Conservation (phyloP, 805 yeast genomes). For the Metschnikowia similis region DNA sequence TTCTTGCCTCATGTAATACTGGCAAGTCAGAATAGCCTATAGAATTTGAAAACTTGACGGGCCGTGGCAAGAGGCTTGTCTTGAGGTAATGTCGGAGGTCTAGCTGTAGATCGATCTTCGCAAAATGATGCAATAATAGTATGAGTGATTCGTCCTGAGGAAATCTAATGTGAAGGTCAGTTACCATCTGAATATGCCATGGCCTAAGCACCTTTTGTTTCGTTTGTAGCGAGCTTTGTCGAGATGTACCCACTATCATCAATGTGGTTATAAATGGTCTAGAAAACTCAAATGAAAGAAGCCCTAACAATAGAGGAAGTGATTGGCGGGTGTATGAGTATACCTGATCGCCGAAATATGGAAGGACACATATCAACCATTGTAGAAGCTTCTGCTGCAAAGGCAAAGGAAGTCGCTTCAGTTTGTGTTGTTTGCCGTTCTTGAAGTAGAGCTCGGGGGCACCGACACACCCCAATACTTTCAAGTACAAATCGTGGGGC, state of each 20-base stretch:
- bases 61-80: not conserved
- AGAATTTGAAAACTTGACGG: not conserved
- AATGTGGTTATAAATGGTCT: conserved; percentile 14
- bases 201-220: conserved; percentile 4
- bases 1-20: not conserved
- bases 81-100: conserved; percentile 3
- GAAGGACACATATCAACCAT: conserved; percentile 15
- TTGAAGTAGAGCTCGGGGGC: conserved; percentile 17
- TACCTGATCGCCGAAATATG: conserved; percentile 9
- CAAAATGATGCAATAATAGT: conserved; percentile 6
- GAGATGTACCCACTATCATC: conserved; percentile 9
- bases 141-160: conserved; percentile 14
- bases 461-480: conserved; percentile 13
- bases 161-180: conserved; percentile 8
- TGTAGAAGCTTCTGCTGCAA: conserved; percentile 12
- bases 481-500: conserved; percentile 4
- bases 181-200: conserved; percentile 14
- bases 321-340: conserved; percentile 4
- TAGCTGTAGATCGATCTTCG: not conserved
- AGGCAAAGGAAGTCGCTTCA: conserved; percentile 14
- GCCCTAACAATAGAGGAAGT: conserved; percentile 14
- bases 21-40: not conserved
- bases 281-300: conserved; percentile 16
- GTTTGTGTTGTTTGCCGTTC: conserved; percentile 16
- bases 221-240: not conserved